These are phyloP conservation scores for Bisporella sp. DNA, from an alignment of 2,329 filamentous ascomycete genomes.

Conservation along the genomic window DNA sequence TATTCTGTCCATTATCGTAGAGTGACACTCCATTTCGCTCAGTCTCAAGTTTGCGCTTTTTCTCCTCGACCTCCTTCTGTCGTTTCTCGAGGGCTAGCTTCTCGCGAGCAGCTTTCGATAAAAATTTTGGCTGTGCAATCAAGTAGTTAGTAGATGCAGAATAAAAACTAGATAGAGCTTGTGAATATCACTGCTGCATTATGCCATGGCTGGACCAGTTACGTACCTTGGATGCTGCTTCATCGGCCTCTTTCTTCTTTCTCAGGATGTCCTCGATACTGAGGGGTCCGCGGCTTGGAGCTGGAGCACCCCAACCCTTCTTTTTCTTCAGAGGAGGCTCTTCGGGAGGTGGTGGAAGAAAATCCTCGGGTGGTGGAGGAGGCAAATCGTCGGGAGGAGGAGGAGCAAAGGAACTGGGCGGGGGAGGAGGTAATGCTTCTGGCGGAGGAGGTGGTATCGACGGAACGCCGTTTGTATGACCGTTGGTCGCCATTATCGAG, in stretches of 20 bases:
- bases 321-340: slow-evolving; percentile 39
- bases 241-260: slow-evolving; percentile 81
- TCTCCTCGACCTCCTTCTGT: slow-evolving; percentile 62
- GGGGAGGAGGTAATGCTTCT: slow-evolving; percentile 24
- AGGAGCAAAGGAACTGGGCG: slow-evolving; percentile 32
- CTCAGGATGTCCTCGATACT: slow-evolving; percentile 81
- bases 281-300: slow-evolving; percentile 43
- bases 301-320: slow-evolving; percentile 38
- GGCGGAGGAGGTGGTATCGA: slow-evolving; percentile 15
- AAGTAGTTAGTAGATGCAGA: slow-evolving; percentile 16
- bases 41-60: slow-evolving; percentile 39
- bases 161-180: slow-evolving; percentile 21
- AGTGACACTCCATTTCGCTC: slow-evolving; percentile 18
- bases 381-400: slow-evolving; percentile 30
- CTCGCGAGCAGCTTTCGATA: slow-evolving; percentile 78
- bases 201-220: not conserved
- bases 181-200: slow-evolving; percentile 23
- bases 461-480: slow-evolving; percentile 13
- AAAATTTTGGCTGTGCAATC: slow-evolving; percentile 61
- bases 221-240: slow-evolving; percentile 67
- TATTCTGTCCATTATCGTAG: slow-evolving; percentile 18
- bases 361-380: slow-evolving; percentile 29
- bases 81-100: slow-evolving; percentile 72
- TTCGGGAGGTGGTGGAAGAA: slow-evolving; percentile 37
- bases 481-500: slow-evolving; percentile 17